Percentiles rank a stretch among this genome's conserved stretches.
These are phyloP conservation scores for Rubia peregrina DNA, from an alignment of 305 asterid species.

Conservation along the genomic window DNA sequence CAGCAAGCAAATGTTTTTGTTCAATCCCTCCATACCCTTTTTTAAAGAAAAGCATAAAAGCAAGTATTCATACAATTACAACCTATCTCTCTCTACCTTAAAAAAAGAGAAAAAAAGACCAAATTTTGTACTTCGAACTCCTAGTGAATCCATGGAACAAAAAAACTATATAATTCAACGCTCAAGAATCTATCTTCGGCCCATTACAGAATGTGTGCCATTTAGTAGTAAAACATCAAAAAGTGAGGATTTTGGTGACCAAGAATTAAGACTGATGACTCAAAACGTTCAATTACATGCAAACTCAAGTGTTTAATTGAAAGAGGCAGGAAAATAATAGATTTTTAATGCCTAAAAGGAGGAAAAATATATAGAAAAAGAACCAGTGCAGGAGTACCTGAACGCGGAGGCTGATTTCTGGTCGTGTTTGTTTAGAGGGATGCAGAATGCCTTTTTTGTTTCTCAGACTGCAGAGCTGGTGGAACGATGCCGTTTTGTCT, in stretches of 20 bases:
- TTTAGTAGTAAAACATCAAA: neutral
- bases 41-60: neutral
- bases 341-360: neutral
- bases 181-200: neutral
- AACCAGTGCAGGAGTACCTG: neutral
- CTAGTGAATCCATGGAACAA: neutral
- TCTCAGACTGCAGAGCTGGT: neutral
- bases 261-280: neutral
- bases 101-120: neutral
- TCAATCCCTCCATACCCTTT: neutral
- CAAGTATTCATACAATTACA: neutral
- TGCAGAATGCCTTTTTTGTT: neutral
- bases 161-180: neutral
- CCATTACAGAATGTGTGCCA: neutral
- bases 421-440: neutral
- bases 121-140: neutral
- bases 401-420: neutral
- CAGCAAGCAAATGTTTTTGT: neutral
- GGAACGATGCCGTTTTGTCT: neutral
- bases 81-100: neutral
- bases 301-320: neutral
- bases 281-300: neutral
- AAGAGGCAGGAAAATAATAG: neutral
- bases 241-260: neutral
- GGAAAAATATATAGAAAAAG: neutral